A percentile compares a stretch with the other conserved stretches of the same genome.
phyloP scores from a whole-genome alignment of 1,139 yeast genomes.

The Hyphopichia wangnamkhiaoensis region DNA sequence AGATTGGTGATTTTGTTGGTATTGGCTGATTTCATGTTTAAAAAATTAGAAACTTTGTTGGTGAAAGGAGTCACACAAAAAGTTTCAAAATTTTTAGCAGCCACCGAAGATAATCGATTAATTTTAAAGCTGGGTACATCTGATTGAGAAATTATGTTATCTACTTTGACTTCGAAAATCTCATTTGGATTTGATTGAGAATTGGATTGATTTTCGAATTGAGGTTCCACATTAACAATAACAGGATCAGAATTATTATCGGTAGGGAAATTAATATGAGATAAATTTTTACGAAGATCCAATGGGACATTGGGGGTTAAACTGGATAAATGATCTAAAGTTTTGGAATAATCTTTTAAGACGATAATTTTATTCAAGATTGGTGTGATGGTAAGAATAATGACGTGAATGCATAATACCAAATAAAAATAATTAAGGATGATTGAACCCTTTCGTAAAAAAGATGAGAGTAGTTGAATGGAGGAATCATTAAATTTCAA shows the following conservation, averaged over 20 bases:
- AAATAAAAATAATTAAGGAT: conserved; percentile 34
- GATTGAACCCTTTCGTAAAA: conserved; percentile 13
- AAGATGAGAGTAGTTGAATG: conserved; percentile 5
- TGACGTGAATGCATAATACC: conserved; percentile 43
- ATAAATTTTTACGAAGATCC: conserved; percentile 15
- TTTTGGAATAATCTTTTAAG: conserved; percentile 27
- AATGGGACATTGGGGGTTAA: conserved; percentile 26
- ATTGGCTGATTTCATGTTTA: conserved; percentile 5
- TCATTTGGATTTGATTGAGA: conserved; percentile 1
- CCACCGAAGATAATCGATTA: conserved; percentile 35
- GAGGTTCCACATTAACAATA: conserved; percentile 5
- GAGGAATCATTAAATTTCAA: conserved; percentile 8
- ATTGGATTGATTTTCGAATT: neutral
- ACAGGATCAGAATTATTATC: conserved; percentile 4
- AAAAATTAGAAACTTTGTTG: conserved; percentile 17
- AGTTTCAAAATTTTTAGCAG: conserved; percentile 57
- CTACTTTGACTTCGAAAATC: conserved; percentile 11
- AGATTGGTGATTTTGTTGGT: conserved; percentile 6
- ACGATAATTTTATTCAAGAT: conserved; percentile 28
- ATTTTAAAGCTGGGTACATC: conserved; percentile 24
- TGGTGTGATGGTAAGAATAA: conserved; percentile 37
- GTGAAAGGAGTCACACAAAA: conserved; percentile 47
- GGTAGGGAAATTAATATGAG: neutral
- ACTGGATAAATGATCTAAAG: conserved; percentile 33
- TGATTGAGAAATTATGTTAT: conserved; percentile 15